A percentile compares a stretch with the other conserved stretches of the same genome.
Evolutionary conservation across 768 basidiomycete genomes (phyloP).

Genomic region (Podaxis mareebaensis): DNA sequence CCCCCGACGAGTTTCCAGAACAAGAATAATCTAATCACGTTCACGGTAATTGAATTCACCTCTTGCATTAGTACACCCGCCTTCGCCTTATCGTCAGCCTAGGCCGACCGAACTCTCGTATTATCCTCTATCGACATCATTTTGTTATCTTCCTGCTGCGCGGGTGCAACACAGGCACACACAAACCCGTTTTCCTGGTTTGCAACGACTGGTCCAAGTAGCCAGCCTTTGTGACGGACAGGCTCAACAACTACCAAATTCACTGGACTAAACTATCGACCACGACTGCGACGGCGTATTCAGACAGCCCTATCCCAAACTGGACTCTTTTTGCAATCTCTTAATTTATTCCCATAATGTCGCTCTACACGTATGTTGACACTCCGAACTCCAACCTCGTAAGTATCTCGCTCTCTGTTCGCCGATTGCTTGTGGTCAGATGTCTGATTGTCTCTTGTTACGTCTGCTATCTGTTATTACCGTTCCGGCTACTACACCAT

Average conservation of each 20-base stretch:
- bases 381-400: constrained; percentile 70
- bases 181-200: background rate
- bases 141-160: background rate
- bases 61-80: too few species aligned
- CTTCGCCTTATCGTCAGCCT: background rate
- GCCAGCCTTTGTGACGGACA: background rate
- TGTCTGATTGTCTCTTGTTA: background rate
- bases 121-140: background rate
- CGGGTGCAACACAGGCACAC: background rate
- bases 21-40: constrained; percentile 9
- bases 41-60: background rate
- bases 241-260: background rate
- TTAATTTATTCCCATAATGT: constrained; percentile 26
- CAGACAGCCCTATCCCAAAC: background rate
- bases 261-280: background rate
- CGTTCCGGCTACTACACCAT: background rate
- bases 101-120: background rate
- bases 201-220: background rate
- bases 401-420: constrained; percentile 25
- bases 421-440: background rate
- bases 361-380: constrained; percentile 59
- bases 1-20: background rate
- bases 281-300: background rate
- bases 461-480: background rate
- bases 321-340: background rate